A percentile compares a stretch with the other conserved stretches of the same genome.
These are phyloP conservation scores for Argentina anserina DNA, from an alignment of 306 rosid genomes.

Conservation along the genomic window DNA sequence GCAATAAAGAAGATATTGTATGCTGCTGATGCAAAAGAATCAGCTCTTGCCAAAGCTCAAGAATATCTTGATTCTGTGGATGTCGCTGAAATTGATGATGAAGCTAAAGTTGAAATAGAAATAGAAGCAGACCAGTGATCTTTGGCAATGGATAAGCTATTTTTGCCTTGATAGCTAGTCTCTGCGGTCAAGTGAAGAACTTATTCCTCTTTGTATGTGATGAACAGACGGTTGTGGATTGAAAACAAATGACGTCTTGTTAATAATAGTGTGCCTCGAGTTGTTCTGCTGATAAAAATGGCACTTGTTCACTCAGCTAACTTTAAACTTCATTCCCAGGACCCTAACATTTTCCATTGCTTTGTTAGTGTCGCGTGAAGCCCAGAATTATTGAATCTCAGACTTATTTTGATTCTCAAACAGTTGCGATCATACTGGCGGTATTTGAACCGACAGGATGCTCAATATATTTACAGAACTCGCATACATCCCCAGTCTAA, in stretches of 20 bases:
- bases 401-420: background rate
- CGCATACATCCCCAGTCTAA: background rate
- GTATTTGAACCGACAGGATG: background rate
- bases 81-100: conserved; percentile 33
- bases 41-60: conserved; percentile 84
- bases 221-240: background rate
- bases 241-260: background rate
- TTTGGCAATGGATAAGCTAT: conserved; percentile 13
- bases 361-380: background rate
- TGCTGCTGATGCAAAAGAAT: conserved; percentile 85
- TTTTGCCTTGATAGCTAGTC: conserved; percentile 17
- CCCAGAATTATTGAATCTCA: background rate
- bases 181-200: background rate
- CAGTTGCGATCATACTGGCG: background rate
- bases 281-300: background rate
- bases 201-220: background rate
- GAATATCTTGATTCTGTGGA: conserved; percentile 48
- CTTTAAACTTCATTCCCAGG: background rate
- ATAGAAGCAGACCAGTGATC: conserved; percentile 31
- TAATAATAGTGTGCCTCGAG: background rate
- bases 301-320: background rate
- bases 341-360: background rate
- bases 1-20: conserved; percentile 87
- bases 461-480: background rate
- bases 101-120: conserved; percentile 29